Evolutionary conservation across 768 basidiomycete genomes (phyloP).

Genomic region (Mycena amicta): DNA sequence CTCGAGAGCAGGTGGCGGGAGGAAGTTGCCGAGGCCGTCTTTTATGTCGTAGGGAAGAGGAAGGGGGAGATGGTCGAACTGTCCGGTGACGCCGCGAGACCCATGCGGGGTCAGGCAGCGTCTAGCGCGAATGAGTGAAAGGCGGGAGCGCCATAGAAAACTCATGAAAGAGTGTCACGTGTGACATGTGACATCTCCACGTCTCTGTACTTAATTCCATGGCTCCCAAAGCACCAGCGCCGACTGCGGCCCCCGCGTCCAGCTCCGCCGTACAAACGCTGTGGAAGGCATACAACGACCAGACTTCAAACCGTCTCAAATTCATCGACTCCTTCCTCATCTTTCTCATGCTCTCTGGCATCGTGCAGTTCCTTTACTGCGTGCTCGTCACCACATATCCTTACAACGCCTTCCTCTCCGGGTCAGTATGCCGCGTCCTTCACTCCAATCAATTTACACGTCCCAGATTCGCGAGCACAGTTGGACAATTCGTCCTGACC

Average conservation of each 20-base stretch:
- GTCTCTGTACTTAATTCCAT: constrained; percentile 23
- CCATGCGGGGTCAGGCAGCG: constrained; percentile 11
- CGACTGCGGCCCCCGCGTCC: constrained; percentile 29
- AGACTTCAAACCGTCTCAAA: constrained; percentile 85
- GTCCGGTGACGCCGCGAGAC: constrained; percentile 17
- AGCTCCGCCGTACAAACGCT: constrained; percentile 54
- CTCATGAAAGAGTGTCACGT: constrained; percentile 8
- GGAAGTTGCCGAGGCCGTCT: constrained; percentile 75
- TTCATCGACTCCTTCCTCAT: constrained; percentile 91
- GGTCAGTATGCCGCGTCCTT: constrained; percentile 54
- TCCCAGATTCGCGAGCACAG: constrained; percentile 85
- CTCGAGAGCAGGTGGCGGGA: constrained; percentile 72
- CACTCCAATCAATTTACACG: background rate
- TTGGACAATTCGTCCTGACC: constrained; percentile 95
- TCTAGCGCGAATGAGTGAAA: constrained; percentile 12
- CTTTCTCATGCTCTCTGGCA: constrained; percentile 89
- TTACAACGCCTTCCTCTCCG: constrained; percentile 96
- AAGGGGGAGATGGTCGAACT: constrained; percentile 23
- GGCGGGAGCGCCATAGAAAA: constrained; percentile 18
- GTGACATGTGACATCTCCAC: constrained; percentile 4
- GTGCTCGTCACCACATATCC: constrained; percentile 90
- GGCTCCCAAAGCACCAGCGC: constrained; percentile 23
- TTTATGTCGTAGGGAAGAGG: constrained; percentile 67
- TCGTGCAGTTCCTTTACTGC: constrained; percentile 91
- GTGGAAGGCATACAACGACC: constrained; percentile 75